A percentile compares a stretch with the other conserved stretches of the same genome.
Conservation (phyloP, 108 stramenopile genomes). For the Nitzschia palea region DNA sequence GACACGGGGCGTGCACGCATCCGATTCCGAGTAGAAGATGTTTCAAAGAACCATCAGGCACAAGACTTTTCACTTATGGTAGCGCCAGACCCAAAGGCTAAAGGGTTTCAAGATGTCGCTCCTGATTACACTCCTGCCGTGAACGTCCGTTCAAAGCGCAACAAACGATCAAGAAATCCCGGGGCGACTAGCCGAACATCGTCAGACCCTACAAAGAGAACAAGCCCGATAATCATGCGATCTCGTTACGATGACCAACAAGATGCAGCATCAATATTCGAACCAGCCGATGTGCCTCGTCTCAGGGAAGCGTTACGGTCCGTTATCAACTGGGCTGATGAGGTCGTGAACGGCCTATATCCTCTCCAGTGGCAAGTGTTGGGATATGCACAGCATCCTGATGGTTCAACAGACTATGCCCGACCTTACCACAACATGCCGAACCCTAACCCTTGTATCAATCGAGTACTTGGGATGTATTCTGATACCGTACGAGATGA, state of each 20-base stretch:
- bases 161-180: slow-evolving; percentile 46
- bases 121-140: slow-evolving; percentile 67
- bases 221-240: slow-evolving; percentile 9
- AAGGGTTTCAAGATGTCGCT: slow-evolving; percentile 62
- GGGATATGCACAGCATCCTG: slow-evolving; percentile 55
- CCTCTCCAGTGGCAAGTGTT: slow-evolving; percentile 61
- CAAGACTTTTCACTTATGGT: slow-evolving; percentile 73
- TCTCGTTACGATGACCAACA: not conserved
- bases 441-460: slow-evolving; percentile 52
- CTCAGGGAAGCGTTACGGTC: slow-evolving; percentile 49
- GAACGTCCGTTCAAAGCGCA: slow-evolving; percentile 82
- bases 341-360: slow-evolving; percentile 56
- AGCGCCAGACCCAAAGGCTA: slow-evolving; percentile 45
- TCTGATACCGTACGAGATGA: slow-evolving; percentile 40
- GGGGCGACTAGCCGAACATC: not conserved
- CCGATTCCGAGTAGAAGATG: slow-evolving; percentile 83
- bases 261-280: not conserved
- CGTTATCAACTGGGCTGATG: slow-evolving; percentile 59
- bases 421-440: slow-evolving; percentile 63
- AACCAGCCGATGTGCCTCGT: slow-evolving; percentile 17
- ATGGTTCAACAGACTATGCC: slow-evolving; percentile 51
- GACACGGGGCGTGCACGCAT: slow-evolving; percentile 39
- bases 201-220: not conserved
- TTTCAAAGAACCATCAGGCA: slow-evolving; percentile 89
- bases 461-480: slow-evolving; percentile 42